Base-by-base conservation (phyloP, 108 stramenopile species). In the Epithemia pelagica region DNA sequence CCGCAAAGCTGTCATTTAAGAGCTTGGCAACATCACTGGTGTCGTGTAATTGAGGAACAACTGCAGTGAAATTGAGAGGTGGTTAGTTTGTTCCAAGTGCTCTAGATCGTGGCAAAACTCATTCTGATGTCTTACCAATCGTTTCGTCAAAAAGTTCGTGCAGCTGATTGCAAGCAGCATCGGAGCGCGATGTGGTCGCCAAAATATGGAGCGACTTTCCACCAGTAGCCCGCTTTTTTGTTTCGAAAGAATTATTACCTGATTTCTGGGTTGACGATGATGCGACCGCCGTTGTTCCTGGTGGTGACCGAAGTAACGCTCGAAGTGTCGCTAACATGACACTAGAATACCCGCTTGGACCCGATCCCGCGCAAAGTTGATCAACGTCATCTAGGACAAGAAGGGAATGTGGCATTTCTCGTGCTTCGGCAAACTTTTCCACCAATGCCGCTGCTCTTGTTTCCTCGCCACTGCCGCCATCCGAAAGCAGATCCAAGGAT, bases 351-450 rank as follows among this genome's bases (percentile, higher is more conserved):
- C 83, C 89, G 0, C 69, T 76, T 25, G 70, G 63, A n/a, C 85
- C 83, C 18, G 53, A 30, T 8, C 89, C 86, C 7, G 86, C 84
- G 60, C 78, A 80, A 20, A 91, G 76, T 46, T 87, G 86, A 66
- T 91, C 90, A 37, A 91, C 69, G 32, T 91, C 90, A 58, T 91
- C 90, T 1, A 91, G 65, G 0, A 91, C 84, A 28, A 91, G 54
- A 24, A 91, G 56, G 0, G 85, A 80, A 60, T 73, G 64, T 5
- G 83, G 62, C 83, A 87, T 83, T 62, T 84, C 80, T 46, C 79
- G 32, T 31, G 87, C 87, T 58, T 85, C 85, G 0, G 80, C 68
- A 70, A 91, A 91, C 1, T 64, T 52, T 61, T 86, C 87, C 0
- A 81, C 77, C 59, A 91, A 74, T 19, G 87, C 87, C 30, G 86